Evolutionary conservation across 768 basidiomycete genomes (phyloP), one percentile per base, ranked within the genome.

Genomic region (Pulveroboletus frians): DNA sequence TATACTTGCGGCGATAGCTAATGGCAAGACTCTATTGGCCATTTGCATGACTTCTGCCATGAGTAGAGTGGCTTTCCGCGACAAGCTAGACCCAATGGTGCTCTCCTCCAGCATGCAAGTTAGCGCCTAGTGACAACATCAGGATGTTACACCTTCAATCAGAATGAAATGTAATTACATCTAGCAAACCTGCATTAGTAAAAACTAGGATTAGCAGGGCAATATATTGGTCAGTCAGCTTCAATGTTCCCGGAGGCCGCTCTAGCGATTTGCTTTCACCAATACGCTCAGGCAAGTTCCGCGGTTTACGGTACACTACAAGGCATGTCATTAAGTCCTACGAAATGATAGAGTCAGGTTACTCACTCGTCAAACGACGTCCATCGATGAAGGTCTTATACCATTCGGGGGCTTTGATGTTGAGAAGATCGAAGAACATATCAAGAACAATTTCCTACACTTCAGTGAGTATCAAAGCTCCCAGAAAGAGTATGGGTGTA

Each of bases 371-470:
- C 46, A 96, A 69, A 26, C 93, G 76, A 41, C 89, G 81, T 10
- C 92, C 93, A 48, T 86, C 86, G 31, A 96, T 85, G 60, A 95
- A 97, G 0, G 90, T 87, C 59, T 91, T 80, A 63, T 91, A 90
- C 92, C 94, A 97, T 39, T 87, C 86, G 1, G 92, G 89, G 0
- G 88, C 79, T 65, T 90, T 90, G 68, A 98, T 94, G 48, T 92
- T 90, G 17, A 99, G 71, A 15, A 94, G 75, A 52, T 91, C 88
- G 59, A 97, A 97, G 59, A 98, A 88, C 80, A 96, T 86, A 57
- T 98, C 92, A 45, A 98, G 73, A 31, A 97, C 75, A 27, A 92
- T 81, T 73, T 97, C 95, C 94, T 96, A 58, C 15, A 61, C 39
- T 18, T 41, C n/a, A 14, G 20, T 67, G 36, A 67, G 55, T 36